These are phyloP conservation scores for Pleurotus djamor DNA, from an alignment of 768 basidiomycete species.

Conservation along the genomic window DNA sequence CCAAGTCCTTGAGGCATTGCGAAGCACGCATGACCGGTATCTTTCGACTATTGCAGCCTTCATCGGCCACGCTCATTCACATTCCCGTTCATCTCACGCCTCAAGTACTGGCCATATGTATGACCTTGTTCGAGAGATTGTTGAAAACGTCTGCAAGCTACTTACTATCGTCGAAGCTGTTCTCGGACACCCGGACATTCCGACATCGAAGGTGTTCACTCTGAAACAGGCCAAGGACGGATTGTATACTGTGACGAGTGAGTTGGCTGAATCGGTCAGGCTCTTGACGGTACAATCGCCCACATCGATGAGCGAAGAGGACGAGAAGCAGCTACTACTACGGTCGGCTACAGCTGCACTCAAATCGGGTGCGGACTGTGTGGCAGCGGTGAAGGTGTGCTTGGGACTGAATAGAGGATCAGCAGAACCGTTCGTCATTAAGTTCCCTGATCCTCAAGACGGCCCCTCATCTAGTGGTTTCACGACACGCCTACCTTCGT, in stretches of 20 bases:
- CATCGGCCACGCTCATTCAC: slow-evolving; percentile 95
- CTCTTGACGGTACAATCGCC: slow-evolving; percentile 57
- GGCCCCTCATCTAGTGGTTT: slow-evolving; percentile 45
- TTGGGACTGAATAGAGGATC: slow-evolving; percentile 52
- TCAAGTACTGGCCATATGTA: slow-evolving; percentile 93
- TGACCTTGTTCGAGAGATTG: slow-evolving; percentile 91
- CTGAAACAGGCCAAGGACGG: slow-evolving; percentile 75
- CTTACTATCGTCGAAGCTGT: slow-evolving; percentile 91
- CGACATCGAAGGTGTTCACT: slow-evolving; percentile 56
- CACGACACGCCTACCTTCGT: slow-evolving; percentile 33
- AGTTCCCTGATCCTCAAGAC: slow-evolving; percentile 53
- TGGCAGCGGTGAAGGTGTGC: slow-evolving; percentile 82
- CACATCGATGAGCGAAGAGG: slow-evolving; percentile 65
- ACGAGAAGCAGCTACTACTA: slow-evolving; percentile 75
- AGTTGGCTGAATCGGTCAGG: slow-evolving; percentile 87
- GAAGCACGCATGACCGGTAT: slow-evolving; percentile 85
- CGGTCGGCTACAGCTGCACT: slow-evolving; percentile 86
- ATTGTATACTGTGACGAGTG: slow-evolving; percentile 80
- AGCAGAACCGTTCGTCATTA: slow-evolving; percentile 65
- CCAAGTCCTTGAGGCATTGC: slow-evolving; percentile 74
- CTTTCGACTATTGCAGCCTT: slow-evolving; percentile 95
- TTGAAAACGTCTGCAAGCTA: slow-evolving; percentile 90
- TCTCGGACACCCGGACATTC: slow-evolving; percentile 71
- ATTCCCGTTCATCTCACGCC: slow-evolving; percentile 87
- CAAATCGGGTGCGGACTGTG: slow-evolving; percentile 87